These are phyloP conservation scores for Scheffersomyces amazonensis DNA, from an alignment of 805 yeast genomes.

Conservation along the genomic window DNA sequence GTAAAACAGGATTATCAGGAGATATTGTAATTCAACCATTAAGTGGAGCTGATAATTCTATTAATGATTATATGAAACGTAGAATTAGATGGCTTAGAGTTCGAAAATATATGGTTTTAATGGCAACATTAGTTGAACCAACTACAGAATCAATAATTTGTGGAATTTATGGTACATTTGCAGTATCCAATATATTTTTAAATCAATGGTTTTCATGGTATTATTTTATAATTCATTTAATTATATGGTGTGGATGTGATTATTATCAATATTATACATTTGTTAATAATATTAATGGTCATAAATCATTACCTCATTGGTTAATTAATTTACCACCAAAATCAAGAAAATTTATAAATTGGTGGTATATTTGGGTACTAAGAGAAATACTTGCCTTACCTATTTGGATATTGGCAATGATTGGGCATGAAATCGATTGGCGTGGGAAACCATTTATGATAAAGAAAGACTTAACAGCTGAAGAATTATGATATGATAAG, in stretches of 20 bases:
- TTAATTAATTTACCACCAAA: constrained; percentile 18
- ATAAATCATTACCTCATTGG: constrained; percentile 22
- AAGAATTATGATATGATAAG: constrained; percentile 32
- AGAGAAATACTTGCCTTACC: constrained; percentile 79
- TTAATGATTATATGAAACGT: constrained; percentile 59
- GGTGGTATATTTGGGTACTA: constrained; percentile 52
- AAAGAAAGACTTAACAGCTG: constrained; percentile 73
- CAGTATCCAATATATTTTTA: constrained; percentile 46
- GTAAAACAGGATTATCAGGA: constrained; percentile 74
- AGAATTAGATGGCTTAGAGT: constrained; percentile 85
- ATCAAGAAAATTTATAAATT: constrained; percentile 10
- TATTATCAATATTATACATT: constrained; percentile 53
- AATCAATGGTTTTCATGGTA: constrained; percentile 24
- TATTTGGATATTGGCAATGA: constrained; percentile 78
- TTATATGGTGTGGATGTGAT: constrained; percentile 65
- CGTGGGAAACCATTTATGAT: constrained; percentile 74
- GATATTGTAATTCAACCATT: constrained; percentile 79
- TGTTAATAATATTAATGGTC: constrained; percentile 18
- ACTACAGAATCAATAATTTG: constrained; percentile 74
- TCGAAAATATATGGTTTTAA: constrained; percentile 80
- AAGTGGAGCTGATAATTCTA: constrained; percentile 35
- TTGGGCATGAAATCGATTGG: constrained; percentile 76
- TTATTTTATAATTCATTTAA: constrained; percentile 52
- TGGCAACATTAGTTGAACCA: constrained; percentile 84
- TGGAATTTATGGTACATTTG: constrained; percentile 65